Percentiles rank a stretch among this genome's conserved stretches.
phyloP scores from a whole-genome alignment of 371 early-diverging fungal genomes.

The Massospora cicadina region DNA sequence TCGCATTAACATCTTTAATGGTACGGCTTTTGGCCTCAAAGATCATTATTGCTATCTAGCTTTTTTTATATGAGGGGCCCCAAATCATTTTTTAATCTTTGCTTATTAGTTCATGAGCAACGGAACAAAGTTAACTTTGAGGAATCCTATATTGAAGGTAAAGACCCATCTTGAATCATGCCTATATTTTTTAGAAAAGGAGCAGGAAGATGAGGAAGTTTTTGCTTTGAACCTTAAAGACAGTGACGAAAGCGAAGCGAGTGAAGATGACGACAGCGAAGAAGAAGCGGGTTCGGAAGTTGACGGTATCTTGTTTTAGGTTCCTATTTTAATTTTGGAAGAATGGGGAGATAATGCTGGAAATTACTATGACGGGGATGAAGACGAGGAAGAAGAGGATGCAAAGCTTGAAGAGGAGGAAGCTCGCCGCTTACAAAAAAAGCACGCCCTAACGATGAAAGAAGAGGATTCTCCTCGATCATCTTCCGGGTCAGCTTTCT shows the following conservation, averaged over 20 bases:
- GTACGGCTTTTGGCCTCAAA: neutral
- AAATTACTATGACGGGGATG: constrained; percentile 62
- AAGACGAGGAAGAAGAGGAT: constrained; percentile 48
- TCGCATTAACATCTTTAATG: constrained; percentile 18
- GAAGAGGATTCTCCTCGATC: constrained; percentile 87
- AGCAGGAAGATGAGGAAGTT: constrained; percentile 23
- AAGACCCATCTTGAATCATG: constrained; percentile 11
- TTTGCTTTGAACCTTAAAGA: constrained; percentile 11
- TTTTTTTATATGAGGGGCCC: neutral
- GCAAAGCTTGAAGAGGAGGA: constrained; percentile 81
- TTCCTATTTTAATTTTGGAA: neutral
- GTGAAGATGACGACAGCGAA: constrained; percentile 23
- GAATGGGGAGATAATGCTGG: constrained; percentile 48
- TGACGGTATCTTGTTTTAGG: neutral
- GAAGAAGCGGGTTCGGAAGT: constrained; percentile 17
- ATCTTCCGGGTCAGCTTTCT: constrained; percentile 17
- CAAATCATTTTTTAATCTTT: neutral
- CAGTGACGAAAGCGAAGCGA: constrained; percentile 25
- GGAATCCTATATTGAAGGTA: constrained; percentile 20
- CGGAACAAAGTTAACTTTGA: constrained; percentile 43
- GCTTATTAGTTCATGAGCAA: constrained; percentile 16
- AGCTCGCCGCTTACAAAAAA: constrained; percentile 69
- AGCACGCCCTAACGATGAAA: constrained; percentile 50
- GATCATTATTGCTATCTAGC: neutral
- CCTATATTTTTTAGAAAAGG: neutral